Conservation (phyloP, 148 eudicot genomes). For the Oxyria digyna region DNA sequence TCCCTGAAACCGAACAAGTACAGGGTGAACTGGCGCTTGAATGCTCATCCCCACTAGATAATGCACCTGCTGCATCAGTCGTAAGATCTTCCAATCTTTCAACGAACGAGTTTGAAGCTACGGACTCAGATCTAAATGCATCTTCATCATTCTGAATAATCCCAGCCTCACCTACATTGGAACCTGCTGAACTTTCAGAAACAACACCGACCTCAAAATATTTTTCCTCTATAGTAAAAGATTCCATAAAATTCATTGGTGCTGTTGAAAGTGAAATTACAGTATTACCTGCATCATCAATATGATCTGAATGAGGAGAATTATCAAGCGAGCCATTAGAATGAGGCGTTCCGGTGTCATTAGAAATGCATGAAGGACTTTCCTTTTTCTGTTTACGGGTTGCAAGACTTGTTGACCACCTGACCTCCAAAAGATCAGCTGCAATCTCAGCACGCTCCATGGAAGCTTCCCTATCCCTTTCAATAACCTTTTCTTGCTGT, state of each 20-base stretch:
- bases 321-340: background rate
- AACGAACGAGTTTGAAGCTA: background rate
- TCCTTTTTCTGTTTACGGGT: slow-evolving; percentile 21
- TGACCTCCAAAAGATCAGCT: slow-evolving; percentile 79
- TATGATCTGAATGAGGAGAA: background rate
- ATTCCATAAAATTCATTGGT: slow-evolving; percentile 15
- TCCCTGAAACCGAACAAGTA: slow-evolving; percentile 1
- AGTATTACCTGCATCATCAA: background rate
- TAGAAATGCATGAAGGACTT: slow-evolving; percentile 4
- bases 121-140: background rate
- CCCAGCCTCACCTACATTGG: slow-evolving; percentile 6
- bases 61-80: background rate
- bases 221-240: slow-evolving; percentile 16
- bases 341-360: background rate
- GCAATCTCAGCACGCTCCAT: slow-evolving; percentile 87
- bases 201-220: slow-evolving; percentile 16
- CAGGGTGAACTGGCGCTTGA: too few species aligned
- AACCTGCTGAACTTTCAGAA: slow-evolving; percentile 10
- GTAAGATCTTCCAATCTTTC: background rate
- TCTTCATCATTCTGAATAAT: slow-evolving; percentile 13
- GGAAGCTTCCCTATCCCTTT: slow-evolving; percentile 26
- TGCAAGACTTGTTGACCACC: slow-evolving; percentile 79
- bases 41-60: slow-evolving; percentile 8
- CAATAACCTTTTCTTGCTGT: slow-evolving; percentile 19
- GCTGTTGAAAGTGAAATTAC: slow-evolving; percentile 19